phyloP scores from a whole-genome alignment of 1,139 yeast species.

The Scheffersomyces cryptocercus region DNA sequence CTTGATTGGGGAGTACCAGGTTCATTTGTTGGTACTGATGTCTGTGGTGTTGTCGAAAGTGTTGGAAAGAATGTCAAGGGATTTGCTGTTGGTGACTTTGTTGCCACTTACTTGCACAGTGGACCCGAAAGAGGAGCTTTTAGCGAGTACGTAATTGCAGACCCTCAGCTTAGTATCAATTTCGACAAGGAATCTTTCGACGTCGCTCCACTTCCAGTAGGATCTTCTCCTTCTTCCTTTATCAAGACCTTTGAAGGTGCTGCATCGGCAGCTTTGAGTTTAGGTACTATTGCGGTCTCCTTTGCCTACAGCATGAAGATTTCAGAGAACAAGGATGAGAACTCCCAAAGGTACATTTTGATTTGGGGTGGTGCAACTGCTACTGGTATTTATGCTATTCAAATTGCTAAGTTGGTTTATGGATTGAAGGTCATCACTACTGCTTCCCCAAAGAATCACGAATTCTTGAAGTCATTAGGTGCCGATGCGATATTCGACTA shows the following conservation, averaged over 20 bases:
- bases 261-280: slow-evolving; percentile 55
- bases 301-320: slow-evolving; percentile 25
- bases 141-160: slow-evolving; percentile 53
- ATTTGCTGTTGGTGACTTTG: slow-evolving; percentile 55
- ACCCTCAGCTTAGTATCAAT: slow-evolving; percentile 36
- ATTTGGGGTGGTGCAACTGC: slow-evolving; percentile 55
- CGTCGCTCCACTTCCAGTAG: slow-evolving; percentile 14
- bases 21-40: slow-evolving; percentile 56
- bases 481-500: slow-evolving; percentile 66
- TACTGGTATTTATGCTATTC: slow-evolving; percentile 44
- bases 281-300: slow-evolving; percentile 47
- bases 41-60: slow-evolving; percentile 55
- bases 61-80: slow-evolving; percentile 59
- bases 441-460: slow-evolving; percentile 39
- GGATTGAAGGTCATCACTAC: slow-evolving; percentile 42
- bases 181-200: slow-evolving; percentile 16
- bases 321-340: slow-evolving; percentile 21
- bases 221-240: slow-evolving; percentile 2
- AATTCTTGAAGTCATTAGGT: slow-evolving; percentile 48
- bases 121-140: slow-evolving; percentile 55
- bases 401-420: slow-evolving; percentile 40
- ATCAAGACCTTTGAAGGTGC: slow-evolving; percentile 61
- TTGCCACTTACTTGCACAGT: slow-evolving; percentile 31
- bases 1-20: slow-evolving; percentile 43
- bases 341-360: slow-evolving; percentile 26